Conservation (phyloP, 2,329 filamentous ascomycete genomes). For the Ophiocordyceps camponoti-floridani region DNA sequence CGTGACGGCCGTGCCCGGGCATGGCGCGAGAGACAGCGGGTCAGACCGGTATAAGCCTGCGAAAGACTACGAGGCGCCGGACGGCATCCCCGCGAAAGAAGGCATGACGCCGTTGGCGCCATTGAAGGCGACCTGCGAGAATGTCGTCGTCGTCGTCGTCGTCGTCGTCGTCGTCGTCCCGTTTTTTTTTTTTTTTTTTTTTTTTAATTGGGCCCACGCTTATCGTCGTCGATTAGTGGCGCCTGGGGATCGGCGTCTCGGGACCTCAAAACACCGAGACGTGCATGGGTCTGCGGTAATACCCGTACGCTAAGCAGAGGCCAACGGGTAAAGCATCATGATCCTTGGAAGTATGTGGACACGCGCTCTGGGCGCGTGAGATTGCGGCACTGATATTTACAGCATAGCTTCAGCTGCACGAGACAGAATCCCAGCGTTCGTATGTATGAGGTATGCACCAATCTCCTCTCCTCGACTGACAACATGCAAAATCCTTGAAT, state of each 20-base stretch:
- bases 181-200: background rate
- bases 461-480: too few species aligned
- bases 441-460: too few species aligned
- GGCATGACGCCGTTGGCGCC: constrained; percentile 5
- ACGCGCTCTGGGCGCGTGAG: too few species aligned
- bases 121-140: constrained; percentile 2
- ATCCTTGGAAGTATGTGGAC: too few species aligned
- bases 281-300: too few species aligned
- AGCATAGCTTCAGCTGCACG: too few species aligned
- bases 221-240: constrained; percentile 8
- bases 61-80: constrained; percentile 4
- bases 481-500: too few species aligned
- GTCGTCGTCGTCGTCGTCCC: too few species aligned
- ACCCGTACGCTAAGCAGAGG: too few species aligned
- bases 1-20: constrained; percentile 27
- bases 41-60: constrained; percentile 15
- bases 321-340: too few species aligned
- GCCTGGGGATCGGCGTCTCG: background rate
- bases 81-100: constrained; percentile 3
- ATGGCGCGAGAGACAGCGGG: constrained; percentile 16
- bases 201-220: background rate
- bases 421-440: too few species aligned
- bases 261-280: background rate
- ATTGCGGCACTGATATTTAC: too few species aligned
- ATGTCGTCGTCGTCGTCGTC: background rate